phyloP scores from a whole-genome alignment of 2,329 filamentous ascomycete genomes.

The Knufia fluminis region DNA sequence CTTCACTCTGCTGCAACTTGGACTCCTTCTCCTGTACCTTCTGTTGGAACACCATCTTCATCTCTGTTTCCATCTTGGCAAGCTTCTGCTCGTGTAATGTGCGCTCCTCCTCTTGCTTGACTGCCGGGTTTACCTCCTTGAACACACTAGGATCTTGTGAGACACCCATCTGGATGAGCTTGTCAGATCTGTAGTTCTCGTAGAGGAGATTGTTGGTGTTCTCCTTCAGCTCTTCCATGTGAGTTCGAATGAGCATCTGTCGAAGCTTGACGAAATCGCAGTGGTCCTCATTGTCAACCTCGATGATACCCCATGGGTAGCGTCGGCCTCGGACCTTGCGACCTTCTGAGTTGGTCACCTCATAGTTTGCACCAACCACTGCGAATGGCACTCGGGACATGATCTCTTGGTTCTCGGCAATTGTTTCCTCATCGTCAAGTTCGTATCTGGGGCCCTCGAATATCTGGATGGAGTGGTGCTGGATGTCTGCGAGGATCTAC shows the following conservation, averaged over 20 bases:
- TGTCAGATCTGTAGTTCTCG: constrained; percentile 99
- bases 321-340: constrained; percentile 91
- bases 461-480: constrained; percentile 95
- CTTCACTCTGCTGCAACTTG: constrained; percentile 98
- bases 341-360: constrained; percentile 83
- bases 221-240: constrained; percentile 99
- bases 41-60: constrained; percentile 99
- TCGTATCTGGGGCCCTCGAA: constrained; percentile 98
- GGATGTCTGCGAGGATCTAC: constrained; percentile 92
- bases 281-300: constrained; percentile 99
- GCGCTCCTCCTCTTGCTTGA: constrained; percentile 99
- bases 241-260: constrained; percentile 98
- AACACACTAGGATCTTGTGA: constrained; percentile 98
- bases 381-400: constrained; percentile 99
- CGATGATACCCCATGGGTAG: constrained; percentile 97
- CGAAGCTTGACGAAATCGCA: constrained; percentile 99
- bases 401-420: constrained; percentile 99
- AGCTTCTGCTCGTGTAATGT: constrained; percentile 98
- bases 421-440: constrained; percentile 97
- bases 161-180: constrained; percentile 96
- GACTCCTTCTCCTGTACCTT: constrained; percentile 99
- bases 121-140: constrained; percentile 99
- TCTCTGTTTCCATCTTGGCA: constrained; percentile 99
- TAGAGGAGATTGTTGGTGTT: constrained; percentile 98
- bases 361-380: constrained; percentile 91